Conservation (phyloP, 1,139 yeast species). For the Geotrichum candidum region DNA sequence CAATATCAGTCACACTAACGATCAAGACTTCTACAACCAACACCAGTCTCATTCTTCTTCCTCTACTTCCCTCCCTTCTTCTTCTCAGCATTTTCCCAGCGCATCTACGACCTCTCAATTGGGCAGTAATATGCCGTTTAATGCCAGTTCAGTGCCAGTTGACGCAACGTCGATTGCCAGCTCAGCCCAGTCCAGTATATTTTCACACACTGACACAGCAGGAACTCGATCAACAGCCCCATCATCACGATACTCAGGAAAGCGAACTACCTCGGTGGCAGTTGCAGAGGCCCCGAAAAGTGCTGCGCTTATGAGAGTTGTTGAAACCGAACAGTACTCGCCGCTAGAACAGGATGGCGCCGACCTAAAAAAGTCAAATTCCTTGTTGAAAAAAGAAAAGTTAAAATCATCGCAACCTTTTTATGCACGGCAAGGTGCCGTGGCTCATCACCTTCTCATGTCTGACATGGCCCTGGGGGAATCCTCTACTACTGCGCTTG, state of each 20-base stretch:
- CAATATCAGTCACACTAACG: not conserved
- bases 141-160: not conserved
- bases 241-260: not conserved
- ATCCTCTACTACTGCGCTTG: not conserved
- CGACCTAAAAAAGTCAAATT: not conserved
- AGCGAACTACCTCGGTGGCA: not conserved
- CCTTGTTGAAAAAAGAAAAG: not conserved
- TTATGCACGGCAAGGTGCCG: conserved; percentile 3
- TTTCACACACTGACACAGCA: not conserved
- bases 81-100: not conserved
- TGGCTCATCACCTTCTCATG: conserved; percentile 1
- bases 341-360: conserved; percentile 9
- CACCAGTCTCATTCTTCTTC: not conserved
- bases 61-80: not conserved
- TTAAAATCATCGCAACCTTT: not conserved
- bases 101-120: not conserved
- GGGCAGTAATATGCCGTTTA: not conserved
- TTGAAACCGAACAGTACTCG: conserved; percentile 6
- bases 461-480: conserved; percentile 6
- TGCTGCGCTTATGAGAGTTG: conserved; percentile 5
- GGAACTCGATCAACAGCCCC: conserved; percentile 8
- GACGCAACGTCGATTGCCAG: not conserved
- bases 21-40: not conserved
- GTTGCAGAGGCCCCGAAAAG: not conserved
- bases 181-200: conserved; percentile 10